These are phyloP conservation scores for Penicillium roqueforti DNA, from an alignment of 495 filamentous ascomycete genomes.

Conservation along the genomic window DNA sequence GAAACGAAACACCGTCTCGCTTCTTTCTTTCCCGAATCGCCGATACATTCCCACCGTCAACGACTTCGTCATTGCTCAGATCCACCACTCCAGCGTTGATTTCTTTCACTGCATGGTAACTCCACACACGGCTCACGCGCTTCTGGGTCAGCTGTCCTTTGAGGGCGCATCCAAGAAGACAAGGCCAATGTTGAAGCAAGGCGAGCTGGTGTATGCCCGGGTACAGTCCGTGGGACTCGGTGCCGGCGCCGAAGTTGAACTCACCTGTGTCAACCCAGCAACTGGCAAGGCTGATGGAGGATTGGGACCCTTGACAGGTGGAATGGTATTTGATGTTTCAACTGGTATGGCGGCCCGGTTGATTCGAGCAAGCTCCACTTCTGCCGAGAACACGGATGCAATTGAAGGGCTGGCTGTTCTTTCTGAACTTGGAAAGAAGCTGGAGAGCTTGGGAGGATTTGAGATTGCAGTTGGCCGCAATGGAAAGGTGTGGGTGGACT, in stretches of 20 bases:
- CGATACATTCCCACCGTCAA: conserved; percentile 73
- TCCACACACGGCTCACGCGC: conserved; percentile 66
- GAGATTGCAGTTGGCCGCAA: conserved; percentile 95
- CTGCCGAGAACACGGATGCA: conserved; percentile 59
- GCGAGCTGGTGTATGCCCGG: conserved; percentile 82
- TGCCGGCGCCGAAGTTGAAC: conserved; percentile 79
- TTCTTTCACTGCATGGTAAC: conserved; percentile 68
- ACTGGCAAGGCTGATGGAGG: conserved; percentile 91
- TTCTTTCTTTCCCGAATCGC: conserved; percentile 36
- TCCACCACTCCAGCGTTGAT: conserved; percentile 71
- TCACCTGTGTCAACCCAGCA: conserved; percentile 79
- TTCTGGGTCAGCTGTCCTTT: conserved; percentile 83
- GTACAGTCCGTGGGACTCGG: conserved; percentile 62
- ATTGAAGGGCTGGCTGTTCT: conserved; percentile 63
- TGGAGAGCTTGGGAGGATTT: conserved; percentile 63
- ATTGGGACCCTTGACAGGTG: conserved; percentile 77
- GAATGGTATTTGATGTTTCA: conserved; percentile 81
- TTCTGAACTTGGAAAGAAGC: conserved; percentile 75
- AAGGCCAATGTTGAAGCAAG: conserved; percentile 66
- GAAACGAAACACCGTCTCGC: conserved; percentile 58
- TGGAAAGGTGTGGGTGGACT: conserved; percentile 85
- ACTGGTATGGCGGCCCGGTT: conserved; percentile 76
- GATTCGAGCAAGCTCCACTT: conserved; percentile 45
- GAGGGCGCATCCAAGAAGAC: conserved; percentile 91
- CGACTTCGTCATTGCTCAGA: conserved; percentile 81